A percentile compares a stretch with the other conserved stretches of the same genome.
These are phyloP conservation scores for Phytophthora cactorum DNA, from an alignment of 352 stramenopile genomes.

Conservation along the genomic window DNA sequence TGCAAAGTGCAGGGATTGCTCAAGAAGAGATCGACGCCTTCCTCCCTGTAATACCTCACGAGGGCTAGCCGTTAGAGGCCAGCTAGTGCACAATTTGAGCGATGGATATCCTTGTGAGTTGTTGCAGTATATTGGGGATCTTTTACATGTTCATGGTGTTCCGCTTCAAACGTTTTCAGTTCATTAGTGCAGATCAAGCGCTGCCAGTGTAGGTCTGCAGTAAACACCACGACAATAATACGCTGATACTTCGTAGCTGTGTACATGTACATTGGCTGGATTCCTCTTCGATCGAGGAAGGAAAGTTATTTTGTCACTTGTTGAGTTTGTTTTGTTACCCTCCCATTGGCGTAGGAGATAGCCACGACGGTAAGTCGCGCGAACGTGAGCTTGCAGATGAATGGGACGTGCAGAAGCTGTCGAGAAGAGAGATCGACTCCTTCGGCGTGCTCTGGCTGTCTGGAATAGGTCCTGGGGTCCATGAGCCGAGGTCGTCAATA, in stretches of 20 bases:
- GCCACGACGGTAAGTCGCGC: conserved; percentile 24
- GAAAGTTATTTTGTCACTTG: conserved; percentile 13
- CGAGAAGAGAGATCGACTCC: conserved; percentile 48
- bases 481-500: conserved; percentile 38
- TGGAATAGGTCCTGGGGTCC: conserved; percentile 20
- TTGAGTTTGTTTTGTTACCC: conserved; percentile 12
- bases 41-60: conserved; percentile 30
- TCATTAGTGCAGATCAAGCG: conserved; percentile 15
- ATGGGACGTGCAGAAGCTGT: conserved; percentile 42
- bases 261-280: conserved; percentile 1
- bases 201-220: neutral
- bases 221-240: neutral
- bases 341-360: conserved; percentile 30
- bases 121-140: neutral
- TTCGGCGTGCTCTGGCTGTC: conserved; percentile 39
- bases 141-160: neutral
- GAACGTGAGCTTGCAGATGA: conserved; percentile 39
- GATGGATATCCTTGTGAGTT: neutral
- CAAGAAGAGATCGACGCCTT: conserved; percentile 36
- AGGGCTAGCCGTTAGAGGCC: neutral
- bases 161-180: conserved; percentile 1
- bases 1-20: conserved; percentile 25
- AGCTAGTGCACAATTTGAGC: neutral
- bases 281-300: conserved; percentile 40
- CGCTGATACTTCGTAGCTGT: neutral